Base-by-base conservation (phyloP, 495 filamentous ascomycete species). In the Umbilicaria muhlenbergii region DNA sequence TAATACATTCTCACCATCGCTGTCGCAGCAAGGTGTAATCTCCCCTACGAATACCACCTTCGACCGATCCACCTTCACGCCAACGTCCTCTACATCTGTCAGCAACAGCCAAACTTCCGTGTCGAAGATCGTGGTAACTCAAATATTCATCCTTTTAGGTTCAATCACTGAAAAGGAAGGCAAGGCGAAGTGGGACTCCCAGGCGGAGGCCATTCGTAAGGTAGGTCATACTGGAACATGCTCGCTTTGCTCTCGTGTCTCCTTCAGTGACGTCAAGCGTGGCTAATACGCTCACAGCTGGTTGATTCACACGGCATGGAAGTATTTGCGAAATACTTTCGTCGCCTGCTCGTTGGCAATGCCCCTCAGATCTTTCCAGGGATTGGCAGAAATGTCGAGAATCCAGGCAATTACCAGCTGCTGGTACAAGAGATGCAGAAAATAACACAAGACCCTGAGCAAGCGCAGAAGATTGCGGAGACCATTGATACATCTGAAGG, bases 241-340 rank as follows among this genome's bases (percentile, higher is more conserved):
- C 10, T n/a, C 3, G 4, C 28, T 13, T 1, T 15, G 34, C 5
- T 35, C 32, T 11, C 11, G 7, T 3, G 32, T 32, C 14, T 34
- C 1, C 36, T 15, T 35, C 11, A 19, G 15, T n/a, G 36, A 31
- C 32, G 32, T 43, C 38, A 45, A 7, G 13, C 5, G 5, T 8
- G 5, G 34, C 48, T 48, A 14, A 49, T 41, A 40, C 17, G 7
- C 38, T 45, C 33, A 19, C 51, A 94, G 86, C 75, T 95, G 51
- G 78, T 94, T 58, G 81, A 91, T 71, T 85, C 86, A 48, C 77
- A 91, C 88, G 86, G 85, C 57, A 94, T 94, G 87, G 88, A 94
- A 68, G 86, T 91, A 51, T 94, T 82, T 62, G 73, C 80, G 32
- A 92, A 81, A 66, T 94, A 88, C 62, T 92, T 94, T 63, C 77